phyloP scores from a whole-genome alignment of 371 early-diverging fungal species.

The Mortierella sp. region DNA sequence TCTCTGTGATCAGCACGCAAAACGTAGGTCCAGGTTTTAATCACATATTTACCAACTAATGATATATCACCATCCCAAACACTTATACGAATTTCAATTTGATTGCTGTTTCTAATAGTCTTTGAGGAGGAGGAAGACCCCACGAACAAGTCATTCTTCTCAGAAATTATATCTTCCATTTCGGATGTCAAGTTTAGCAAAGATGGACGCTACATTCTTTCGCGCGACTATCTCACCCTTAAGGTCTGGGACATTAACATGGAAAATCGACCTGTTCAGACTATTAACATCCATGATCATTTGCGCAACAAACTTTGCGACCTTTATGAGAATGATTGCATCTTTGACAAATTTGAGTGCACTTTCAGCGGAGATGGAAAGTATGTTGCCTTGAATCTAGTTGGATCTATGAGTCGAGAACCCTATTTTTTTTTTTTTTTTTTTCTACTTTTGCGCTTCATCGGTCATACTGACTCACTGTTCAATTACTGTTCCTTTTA shows the following conservation, averaged over 20 bases:
- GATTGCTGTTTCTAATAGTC: not conserved
- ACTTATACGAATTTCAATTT: not conserved
- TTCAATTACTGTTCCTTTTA: constrained; percentile 24
- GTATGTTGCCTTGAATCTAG: constrained; percentile 28
- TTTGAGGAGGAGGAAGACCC: constrained; percentile 97
- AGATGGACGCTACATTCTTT: constrained; percentile 96
- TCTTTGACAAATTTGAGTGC: constrained; percentile 99
- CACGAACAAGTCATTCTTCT: constrained; percentile 94
- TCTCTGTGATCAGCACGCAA: constrained; percentile 93
- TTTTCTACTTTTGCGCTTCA: too few relatives aligned
- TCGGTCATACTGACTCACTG: too few relatives aligned
- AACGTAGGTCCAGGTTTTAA: constrained; percentile 66
- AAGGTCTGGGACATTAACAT: constrained; percentile 99
- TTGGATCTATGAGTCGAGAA: too few relatives aligned
- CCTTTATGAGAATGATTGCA: constrained; percentile 98
- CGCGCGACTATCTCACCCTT: constrained; percentile 96
- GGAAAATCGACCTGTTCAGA: constrained; percentile 92
- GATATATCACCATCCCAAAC: not conserved
- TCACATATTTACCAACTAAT: too few relatives aligned
- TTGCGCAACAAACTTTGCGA: constrained; percentile 95
- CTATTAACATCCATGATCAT: constrained; percentile 96
- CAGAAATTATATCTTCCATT: constrained; percentile 98
- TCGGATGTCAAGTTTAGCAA: constrained; percentile 96
- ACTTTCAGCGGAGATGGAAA: constrained; percentile 93
- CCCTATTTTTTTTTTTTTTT: not conserved